A percentile compares a stretch with the other conserved stretches of the same genome.
These are phyloP conservation scores for Brassica carinata DNA, from an alignment of 345 rosid species.

Conservation along the genomic window DNA sequence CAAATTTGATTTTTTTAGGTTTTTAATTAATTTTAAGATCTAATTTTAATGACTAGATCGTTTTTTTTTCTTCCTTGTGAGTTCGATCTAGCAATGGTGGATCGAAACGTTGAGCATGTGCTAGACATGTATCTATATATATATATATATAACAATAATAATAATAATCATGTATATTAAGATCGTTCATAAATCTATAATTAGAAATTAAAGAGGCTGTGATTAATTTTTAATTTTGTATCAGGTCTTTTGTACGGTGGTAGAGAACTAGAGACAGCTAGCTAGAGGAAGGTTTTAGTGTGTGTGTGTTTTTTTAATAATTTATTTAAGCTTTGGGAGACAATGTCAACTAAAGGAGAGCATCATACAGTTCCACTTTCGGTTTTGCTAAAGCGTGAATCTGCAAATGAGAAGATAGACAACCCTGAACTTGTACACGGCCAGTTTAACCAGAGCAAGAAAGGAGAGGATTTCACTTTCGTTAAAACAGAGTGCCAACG, in stretches of 20 bases:
- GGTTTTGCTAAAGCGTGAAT: slow-evolving; percentile 83
- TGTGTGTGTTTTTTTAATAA: not conserved
- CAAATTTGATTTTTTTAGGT: not conserved
- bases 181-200: not conserved
- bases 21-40: slow-evolving; percentile 36
- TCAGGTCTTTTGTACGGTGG: slow-evolving; percentile 22
- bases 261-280: slow-evolving; percentile 33
- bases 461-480: slow-evolving; percentile 86
- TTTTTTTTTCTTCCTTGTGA: not conserved
- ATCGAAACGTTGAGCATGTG: slow-evolving; percentile 10
- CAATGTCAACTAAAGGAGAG: slow-evolving; percentile 62
- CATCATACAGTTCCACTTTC: slow-evolving; percentile 93
- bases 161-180: slow-evolving; percentile 24
- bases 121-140: not conserved
- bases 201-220: not conserved
- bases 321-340: not conserved
- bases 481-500: slow-evolving; percentile 83
- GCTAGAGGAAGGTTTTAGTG: slow-evolving; percentile 4
- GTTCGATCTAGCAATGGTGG: slow-evolving; percentile 22
- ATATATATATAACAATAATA: not conserved
- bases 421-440: slow-evolving; percentile 81
- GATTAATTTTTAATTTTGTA: not conserved
- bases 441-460: slow-evolving; percentile 90
- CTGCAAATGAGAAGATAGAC: slow-evolving; percentile 76
- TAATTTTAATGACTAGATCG: slow-evolving; percentile 23